phyloP scores from a whole-genome alignment of 768 basidiomycete species.

The Tylopilus sp. region DNA sequence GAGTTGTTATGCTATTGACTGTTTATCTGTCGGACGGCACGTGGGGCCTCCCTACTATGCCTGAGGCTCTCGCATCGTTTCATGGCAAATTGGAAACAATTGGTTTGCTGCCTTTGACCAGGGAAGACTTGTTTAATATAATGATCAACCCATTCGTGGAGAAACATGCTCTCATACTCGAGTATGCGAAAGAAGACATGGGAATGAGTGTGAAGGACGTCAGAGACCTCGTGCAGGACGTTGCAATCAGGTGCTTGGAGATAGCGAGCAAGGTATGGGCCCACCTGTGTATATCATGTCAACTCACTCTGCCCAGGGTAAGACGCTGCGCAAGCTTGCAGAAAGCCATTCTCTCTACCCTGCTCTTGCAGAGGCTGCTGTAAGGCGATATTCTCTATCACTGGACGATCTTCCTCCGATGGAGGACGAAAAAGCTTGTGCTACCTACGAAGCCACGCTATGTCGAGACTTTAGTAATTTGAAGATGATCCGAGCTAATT shows the following conservation, averaged over 20 bases:
- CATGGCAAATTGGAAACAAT: conserved; percentile 53
- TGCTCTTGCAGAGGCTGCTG: conserved; percentile 42
- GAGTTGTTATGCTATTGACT: conserved; percentile 71
- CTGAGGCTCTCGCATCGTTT: conserved; percentile 31
- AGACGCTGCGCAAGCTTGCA: conserved; percentile 56
- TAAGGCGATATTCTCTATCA: conserved; percentile 48
- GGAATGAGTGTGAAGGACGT: conserved; percentile 43
- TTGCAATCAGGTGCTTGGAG: conserved; percentile 56
- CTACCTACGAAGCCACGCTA: conserved; percentile 46
- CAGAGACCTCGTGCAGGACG: conserved; percentile 51
- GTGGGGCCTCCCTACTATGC: conserved; percentile 26
- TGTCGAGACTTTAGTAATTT: conserved; percentile 49
- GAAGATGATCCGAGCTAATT: conserved; percentile 27
- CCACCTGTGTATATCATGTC: background rate
- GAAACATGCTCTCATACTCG: conserved; percentile 46
- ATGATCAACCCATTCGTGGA: conserved; percentile 71
- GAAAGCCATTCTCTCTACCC: conserved; percentile 46
- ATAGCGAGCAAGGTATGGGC: conserved; percentile 47
- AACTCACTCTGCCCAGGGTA: conserved; percentile 46
- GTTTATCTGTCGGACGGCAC: conserved; percentile 46
- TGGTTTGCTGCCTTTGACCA: conserved; percentile 52
- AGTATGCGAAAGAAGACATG: conserved; percentile 46
- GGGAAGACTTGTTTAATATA: conserved; percentile 57
- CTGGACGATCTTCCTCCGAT: conserved; percentile 54
- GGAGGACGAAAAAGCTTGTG: conserved; percentile 46